A percentile compares a stretch with the other conserved stretches of the same genome.
Conservation (phyloP, 768 basidiomycete species). For the Gymnopilus dilepis region DNA sequence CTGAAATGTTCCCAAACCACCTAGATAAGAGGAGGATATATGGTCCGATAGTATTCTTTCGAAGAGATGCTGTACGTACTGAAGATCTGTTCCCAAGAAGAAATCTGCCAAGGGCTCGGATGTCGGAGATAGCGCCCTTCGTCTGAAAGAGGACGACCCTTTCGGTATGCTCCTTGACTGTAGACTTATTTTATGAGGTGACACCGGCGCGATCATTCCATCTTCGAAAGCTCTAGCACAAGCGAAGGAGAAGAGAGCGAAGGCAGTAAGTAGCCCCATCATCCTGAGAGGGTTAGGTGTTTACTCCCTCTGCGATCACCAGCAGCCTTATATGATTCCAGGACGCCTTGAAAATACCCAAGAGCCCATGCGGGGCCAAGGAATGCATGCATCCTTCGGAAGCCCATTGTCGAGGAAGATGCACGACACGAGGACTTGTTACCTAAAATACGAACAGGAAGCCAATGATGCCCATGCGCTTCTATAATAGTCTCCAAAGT, state of each 20-base stretch:
- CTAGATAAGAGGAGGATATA: slow-evolving; percentile 30
- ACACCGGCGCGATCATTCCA: slow-evolving; percentile 15
- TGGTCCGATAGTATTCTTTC: neutral
- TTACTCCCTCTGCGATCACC: neutral
- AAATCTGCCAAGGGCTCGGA: slow-evolving; percentile 55
- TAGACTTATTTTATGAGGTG: slow-evolving; percentile 38
- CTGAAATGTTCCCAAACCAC: slow-evolving; percentile 58
- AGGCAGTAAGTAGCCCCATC: slow-evolving; percentile 11
- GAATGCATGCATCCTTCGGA: neutral
- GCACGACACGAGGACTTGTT: slow-evolving; percentile 17
- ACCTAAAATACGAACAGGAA: slow-evolving; percentile 12
- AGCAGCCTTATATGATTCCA: slow-evolving; percentile 8
- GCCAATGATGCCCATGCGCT: slow-evolving; percentile 10
- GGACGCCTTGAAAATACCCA: neutral
- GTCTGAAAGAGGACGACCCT: slow-evolving; percentile 30
- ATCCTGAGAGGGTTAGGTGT: slow-evolving; percentile 6
- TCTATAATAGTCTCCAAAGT: slow-evolving; percentile 11
- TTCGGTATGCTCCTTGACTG: slow-evolving; percentile 30
- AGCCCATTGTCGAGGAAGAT: slow-evolving; percentile 11
- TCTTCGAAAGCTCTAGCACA: slow-evolving; percentile 16
- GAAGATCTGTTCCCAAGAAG: slow-evolving; percentile 62
- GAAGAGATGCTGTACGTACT: slow-evolving; percentile 39
- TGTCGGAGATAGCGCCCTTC: slow-evolving; percentile 42
- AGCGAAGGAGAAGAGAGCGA: slow-evolving; percentile 10
- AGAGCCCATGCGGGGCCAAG: slow-evolving; percentile 3